Evolutionary conservation across 1,284 basidiomycete genomes (phyloP), one percentile per base, ranked within the genome.

Genomic region (Austroboletus novae-zelandiae): DNA sequence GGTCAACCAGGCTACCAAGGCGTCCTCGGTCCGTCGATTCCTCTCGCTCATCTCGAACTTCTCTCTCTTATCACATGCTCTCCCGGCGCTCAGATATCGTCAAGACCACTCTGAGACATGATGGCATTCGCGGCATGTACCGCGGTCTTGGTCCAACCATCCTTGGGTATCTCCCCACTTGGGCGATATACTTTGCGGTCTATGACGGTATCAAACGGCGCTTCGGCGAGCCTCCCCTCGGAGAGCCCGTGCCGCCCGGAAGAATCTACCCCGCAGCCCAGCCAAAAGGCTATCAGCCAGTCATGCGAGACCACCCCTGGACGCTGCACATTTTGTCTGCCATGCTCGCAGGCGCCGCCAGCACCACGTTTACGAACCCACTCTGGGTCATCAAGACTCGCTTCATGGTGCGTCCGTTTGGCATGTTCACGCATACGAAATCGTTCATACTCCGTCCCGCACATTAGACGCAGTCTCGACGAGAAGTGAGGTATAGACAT

Each of bases 111-210:
- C 73, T 89, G 61, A 70, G 71, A 57, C 79, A 88, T 55, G 83
- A 91, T 56, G 94, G 94, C 9, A 61, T 95, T 48, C 81, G 86
- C 45, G 94, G 95, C 13, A 77, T 97, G 55, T 98, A 98, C 72
- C 84, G 94, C 39, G 94, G 95, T 13, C 79, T 98, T 25, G 94
- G 94, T 9, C 95, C 94, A n/a, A 98, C 94, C 13, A 81, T 98
- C 52, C 80, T 94, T 6, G 94, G 94, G 8, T 97, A 98, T 71
- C 81, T 98, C 36, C 94, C 94, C 23, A 98, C 94, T 9, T 97
- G 94, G 94, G 94, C 93, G 25, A 98, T 98, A 60, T 98, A 97
- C 71, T 98, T 98, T 69, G 86, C 92, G n/a, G 91, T 98, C 17
- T 97, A 97, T 72, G 94, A 98, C 72, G 83, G 89, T 53, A 89